Evolutionary conservation across 2,329 filamentous ascomycete species (phyloP).

Genomic region (Ramularia endophylla): DNA sequence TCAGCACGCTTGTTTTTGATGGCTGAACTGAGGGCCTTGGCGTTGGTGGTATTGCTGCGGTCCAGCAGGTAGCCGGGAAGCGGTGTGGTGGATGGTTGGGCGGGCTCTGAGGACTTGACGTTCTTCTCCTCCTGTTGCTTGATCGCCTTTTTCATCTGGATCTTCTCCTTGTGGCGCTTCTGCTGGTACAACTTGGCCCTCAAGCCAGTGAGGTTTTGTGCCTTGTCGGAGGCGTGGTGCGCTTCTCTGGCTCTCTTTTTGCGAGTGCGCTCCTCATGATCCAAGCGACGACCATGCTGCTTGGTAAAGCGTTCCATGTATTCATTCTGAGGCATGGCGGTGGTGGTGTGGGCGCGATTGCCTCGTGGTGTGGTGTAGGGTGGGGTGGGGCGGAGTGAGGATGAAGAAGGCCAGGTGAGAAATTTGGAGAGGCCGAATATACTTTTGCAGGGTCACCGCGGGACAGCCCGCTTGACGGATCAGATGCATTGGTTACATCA

Average conservation of each 20-base stretch:
- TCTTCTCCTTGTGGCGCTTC: constrained; percentile 95
- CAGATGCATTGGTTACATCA: neutral
- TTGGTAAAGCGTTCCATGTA: constrained; percentile 70
- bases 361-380: constrained; percentile 2
- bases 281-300: constrained; percentile 52
- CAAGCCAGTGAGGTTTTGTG: constrained; percentile 87
- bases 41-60: constrained; percentile 61
- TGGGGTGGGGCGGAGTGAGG: neutral
- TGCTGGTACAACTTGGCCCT: constrained; percentile 90
- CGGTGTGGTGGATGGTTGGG: constrained; percentile 73
- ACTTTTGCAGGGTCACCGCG: too few relatives aligned
- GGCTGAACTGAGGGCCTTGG: constrained; percentile 70
- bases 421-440: too few relatives aligned
- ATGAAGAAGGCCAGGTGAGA: neutral
- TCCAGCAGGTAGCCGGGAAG: constrained; percentile 92
- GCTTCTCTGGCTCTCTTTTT: constrained; percentile 84
- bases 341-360: constrained; percentile 7
- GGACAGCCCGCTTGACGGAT: too few relatives aligned
- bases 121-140: constrained; percentile 94
- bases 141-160: constrained; percentile 94
- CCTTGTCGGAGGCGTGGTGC: constrained; percentile 81
- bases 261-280: constrained; percentile 81
- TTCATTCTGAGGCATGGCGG: constrained; percentile 69
- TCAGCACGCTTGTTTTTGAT: constrained; percentile 96
- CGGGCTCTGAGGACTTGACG: constrained; percentile 74